phyloP scores from a whole-genome alignment of 805 yeast species.

The Wickerhamomyces strasburgensis region DNA sequence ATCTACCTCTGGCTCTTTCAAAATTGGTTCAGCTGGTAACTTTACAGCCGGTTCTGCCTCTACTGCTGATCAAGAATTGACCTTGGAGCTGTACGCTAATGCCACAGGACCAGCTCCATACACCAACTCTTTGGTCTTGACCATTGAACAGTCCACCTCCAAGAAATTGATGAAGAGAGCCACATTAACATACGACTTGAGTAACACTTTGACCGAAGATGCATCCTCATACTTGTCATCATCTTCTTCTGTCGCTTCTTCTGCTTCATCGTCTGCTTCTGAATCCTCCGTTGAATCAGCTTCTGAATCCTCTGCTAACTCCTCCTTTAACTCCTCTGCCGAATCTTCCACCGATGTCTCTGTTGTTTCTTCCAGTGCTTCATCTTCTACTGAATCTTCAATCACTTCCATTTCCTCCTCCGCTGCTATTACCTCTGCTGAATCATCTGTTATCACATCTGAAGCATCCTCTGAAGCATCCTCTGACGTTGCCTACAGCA shows the following conservation, averaged over 20 bases:
- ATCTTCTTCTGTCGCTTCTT: not conserved
- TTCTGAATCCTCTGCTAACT: not conserved
- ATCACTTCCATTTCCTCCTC: not conserved
- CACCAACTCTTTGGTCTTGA: not conserved
- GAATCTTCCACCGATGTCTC: too few relatives aligned
- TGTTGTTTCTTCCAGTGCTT: too few relatives aligned
- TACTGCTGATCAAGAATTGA: not conserved
- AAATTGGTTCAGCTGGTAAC: not conserved
- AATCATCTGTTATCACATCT: not conserved
- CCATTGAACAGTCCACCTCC: too few relatives aligned
- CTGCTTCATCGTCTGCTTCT: constrained; percentile 2
- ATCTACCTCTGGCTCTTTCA: not conserved
- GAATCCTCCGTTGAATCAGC: not conserved
- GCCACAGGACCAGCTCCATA: not conserved
- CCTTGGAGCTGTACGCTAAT: not conserved
- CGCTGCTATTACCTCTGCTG: not conserved
- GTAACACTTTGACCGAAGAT: constrained; percentile 9
- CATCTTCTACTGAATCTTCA: not conserved
- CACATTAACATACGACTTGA: constrained; percentile 4
- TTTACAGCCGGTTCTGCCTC: not conserved
- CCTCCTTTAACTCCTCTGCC: too few relatives aligned
- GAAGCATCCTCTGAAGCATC: constrained; percentile 1
- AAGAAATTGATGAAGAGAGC: constrained; percentile 14
- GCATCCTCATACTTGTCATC: constrained; percentile 11
- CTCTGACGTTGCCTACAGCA: not conserved